These are phyloP conservation scores for Pyropia yezoensis DNA, from an alignment of 23 red algal genomes.

Conservation along the genomic window DNA sequence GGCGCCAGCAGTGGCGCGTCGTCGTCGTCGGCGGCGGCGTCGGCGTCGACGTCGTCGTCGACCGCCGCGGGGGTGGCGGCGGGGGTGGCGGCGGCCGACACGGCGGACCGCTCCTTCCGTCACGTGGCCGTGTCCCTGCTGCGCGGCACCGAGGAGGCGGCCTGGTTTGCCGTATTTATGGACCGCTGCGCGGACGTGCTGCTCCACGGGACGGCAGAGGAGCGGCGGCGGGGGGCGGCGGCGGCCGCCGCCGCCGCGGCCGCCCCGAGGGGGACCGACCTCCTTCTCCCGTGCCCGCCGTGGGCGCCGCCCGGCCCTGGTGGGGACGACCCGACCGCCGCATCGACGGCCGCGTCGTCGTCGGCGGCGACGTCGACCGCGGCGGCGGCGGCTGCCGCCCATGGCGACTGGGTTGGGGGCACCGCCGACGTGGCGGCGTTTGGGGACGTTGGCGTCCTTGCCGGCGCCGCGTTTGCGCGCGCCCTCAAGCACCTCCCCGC, in stretches of 20 bases:
- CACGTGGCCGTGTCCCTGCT: conserved; percentile 32
- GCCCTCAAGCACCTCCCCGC: conserved; percentile 72
- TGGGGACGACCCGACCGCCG: conserved; percentile 1
- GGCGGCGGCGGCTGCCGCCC: too few relatives aligned
- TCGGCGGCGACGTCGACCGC: background rate
- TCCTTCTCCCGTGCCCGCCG: conserved; percentile 19
- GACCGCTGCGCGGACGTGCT: conserved; percentile 42
- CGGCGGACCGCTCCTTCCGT: conserved; percentile 40
- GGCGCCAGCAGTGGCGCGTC: conserved; percentile 7
- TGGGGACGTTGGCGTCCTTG: conserved; percentile 21
- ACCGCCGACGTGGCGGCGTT: conserved; percentile 3
- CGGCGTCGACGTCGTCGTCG: conserved; percentile 4
- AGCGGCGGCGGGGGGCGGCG: conserved; percentile 12
- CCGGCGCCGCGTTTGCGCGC: conserved; percentile 59
- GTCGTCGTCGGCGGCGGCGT: conserved; percentile 23
- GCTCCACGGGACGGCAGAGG: conserved; percentile 26
- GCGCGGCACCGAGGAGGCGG: conserved; percentile 2
- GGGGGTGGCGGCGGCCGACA: background rate
- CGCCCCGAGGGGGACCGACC: conserved; percentile 26
- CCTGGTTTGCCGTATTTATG: conserved; percentile 23
- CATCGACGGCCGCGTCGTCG: background rate
- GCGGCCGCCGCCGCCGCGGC: conserved; percentile 17
- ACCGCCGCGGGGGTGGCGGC: background rate
- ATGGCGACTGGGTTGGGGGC: too few relatives aligned
- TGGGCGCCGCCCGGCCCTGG: conserved; percentile 5